Evolutionary conservation across 2,329 filamentous ascomycete genomes (phyloP).

Genomic region (Aschersonia sp.): DNA sequence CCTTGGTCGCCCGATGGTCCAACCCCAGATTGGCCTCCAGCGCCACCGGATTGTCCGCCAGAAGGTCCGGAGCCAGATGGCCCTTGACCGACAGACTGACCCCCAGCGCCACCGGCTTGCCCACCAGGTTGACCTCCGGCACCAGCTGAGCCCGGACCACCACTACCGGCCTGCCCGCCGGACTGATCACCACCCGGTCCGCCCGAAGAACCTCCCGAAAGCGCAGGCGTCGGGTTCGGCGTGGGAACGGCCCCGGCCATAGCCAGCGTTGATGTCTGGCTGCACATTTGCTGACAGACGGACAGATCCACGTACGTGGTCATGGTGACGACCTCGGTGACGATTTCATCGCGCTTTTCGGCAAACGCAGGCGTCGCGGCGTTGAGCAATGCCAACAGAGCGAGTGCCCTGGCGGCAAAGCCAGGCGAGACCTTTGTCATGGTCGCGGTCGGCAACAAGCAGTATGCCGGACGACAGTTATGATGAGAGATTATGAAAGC

Average conservation of each 20-base stretch:
- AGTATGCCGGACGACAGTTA: not conserved
- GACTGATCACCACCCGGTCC: not conserved
- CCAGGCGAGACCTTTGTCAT: not conserved
- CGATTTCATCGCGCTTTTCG: not conserved
- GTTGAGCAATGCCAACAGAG: not conserved
- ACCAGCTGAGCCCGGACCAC: not conserved
- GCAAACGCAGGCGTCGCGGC: not conserved
- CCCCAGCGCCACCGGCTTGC: not conserved
- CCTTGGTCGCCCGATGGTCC: not conserved
- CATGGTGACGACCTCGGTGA: not conserved
- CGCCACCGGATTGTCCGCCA: not conserved
- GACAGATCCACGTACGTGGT: conserved; percentile 1
- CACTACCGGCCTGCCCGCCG: not conserved
- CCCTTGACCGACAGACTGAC: not conserved
- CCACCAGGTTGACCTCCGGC: not conserved
- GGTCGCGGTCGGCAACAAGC: not conserved
- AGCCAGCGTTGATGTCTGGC: not conserved
- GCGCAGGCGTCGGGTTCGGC: too few species aligned
- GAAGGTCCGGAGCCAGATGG: not conserved
- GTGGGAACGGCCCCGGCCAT: not conserved
- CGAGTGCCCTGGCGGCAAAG: not conserved
- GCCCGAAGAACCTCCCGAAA: not conserved
- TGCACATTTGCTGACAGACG: not conserved
- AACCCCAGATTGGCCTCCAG: not conserved
- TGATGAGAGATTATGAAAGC: not conserved